phyloP scores from a whole-genome alignment of 2,329 filamentous ascomycete species.

The Beauveria sp. region DNA sequence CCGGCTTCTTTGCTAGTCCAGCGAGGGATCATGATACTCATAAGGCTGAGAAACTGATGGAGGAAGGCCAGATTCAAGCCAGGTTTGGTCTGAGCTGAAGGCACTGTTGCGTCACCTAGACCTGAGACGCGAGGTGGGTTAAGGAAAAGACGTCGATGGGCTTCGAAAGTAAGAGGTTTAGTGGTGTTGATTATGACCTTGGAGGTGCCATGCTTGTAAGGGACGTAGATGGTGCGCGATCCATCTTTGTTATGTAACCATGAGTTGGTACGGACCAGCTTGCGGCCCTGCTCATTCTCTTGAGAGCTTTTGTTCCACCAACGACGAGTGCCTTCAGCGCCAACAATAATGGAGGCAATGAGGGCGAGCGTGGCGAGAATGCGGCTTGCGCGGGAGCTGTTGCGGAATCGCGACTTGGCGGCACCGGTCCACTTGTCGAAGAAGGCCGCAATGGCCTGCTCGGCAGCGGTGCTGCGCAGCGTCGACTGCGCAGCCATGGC shows the following conservation, averaged over 20 bases:
- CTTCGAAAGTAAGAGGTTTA: constrained; percentile 91
- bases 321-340: constrained; percentile 69
- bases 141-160: constrained; percentile 84
- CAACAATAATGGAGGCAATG: constrained; percentile 67
- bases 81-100: constrained; percentile 83
- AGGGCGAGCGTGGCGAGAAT: constrained; percentile 71
- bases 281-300: constrained; percentile 75
- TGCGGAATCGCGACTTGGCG: constrained; percentile 47
- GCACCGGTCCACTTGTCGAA: constrained; percentile 50
- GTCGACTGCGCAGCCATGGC: constrained; percentile 84
- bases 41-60: constrained; percentile 89
- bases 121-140: constrained; percentile 82
- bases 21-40: constrained; percentile 95
- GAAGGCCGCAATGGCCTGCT: constrained; percentile 60
- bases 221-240: constrained; percentile 88
- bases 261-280: constrained; percentile 82
- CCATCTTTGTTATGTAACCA: constrained; percentile 92
- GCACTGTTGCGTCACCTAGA: constrained; percentile 65
- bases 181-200: constrained; percentile 89
- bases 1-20: constrained; percentile 96
- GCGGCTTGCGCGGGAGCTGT: constrained; percentile 62
- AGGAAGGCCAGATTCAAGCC: constrained; percentile 92
- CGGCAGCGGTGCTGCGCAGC: constrained; percentile 55
- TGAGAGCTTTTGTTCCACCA: constrained; percentile 67
- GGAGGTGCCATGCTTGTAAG: constrained; percentile 78